phyloP scores from a whole-genome alignment of 768 basidiomycete genomes.

The Tremella yokohamensis region DNA sequence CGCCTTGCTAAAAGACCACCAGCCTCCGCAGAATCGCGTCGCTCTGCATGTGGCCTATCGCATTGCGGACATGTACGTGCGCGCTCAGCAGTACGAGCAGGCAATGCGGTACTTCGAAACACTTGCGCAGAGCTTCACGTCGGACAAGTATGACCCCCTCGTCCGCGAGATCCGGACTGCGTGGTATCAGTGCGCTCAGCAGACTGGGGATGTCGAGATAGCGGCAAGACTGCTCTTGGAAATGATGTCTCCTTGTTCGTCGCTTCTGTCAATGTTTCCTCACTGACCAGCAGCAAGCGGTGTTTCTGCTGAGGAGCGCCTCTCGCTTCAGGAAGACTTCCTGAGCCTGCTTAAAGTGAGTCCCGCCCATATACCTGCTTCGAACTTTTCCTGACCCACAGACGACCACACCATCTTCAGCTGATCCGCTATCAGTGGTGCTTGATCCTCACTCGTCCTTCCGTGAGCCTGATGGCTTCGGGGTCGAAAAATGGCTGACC shows the following conservation, averaged over 20 bases:
- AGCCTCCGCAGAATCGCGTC: slow-evolving; percentile 66
- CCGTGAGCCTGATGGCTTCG: slow-evolving; percentile 51
- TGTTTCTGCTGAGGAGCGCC: slow-evolving; percentile 33
- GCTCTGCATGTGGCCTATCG: slow-evolving; percentile 87
- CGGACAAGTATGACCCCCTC: slow-evolving; percentile 74
- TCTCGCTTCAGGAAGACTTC: slow-evolving; percentile 65
- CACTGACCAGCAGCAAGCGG: slow-evolving; percentile 17
- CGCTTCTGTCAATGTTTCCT: neutral
- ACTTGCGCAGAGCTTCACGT: slow-evolving; percentile 81
- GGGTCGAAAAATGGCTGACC: slow-evolving; percentile 4
- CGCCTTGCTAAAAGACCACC: slow-evolving; percentile 81
- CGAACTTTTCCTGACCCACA: slow-evolving; percentile 42
- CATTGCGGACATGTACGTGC: slow-evolving; percentile 81
- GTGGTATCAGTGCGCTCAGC: slow-evolving; percentile 80
- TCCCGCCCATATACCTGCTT: neutral
- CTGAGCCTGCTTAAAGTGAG: slow-evolving; percentile 67
- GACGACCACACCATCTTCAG: slow-evolving; percentile 66
- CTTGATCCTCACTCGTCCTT: slow-evolving; percentile 41
- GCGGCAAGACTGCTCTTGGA: slow-evolving; percentile 74
- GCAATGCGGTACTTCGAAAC: slow-evolving; percentile 92
- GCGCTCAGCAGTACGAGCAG: slow-evolving; percentile 76
- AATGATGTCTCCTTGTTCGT: slow-evolving; percentile 72
- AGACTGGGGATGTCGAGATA: slow-evolving; percentile 70
- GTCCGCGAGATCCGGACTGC: slow-evolving; percentile 68
- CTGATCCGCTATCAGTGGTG: slow-evolving; percentile 62